phyloP scores from a whole-genome alignment of 306 rosid genomes.

The Sindora glabra region DNA sequence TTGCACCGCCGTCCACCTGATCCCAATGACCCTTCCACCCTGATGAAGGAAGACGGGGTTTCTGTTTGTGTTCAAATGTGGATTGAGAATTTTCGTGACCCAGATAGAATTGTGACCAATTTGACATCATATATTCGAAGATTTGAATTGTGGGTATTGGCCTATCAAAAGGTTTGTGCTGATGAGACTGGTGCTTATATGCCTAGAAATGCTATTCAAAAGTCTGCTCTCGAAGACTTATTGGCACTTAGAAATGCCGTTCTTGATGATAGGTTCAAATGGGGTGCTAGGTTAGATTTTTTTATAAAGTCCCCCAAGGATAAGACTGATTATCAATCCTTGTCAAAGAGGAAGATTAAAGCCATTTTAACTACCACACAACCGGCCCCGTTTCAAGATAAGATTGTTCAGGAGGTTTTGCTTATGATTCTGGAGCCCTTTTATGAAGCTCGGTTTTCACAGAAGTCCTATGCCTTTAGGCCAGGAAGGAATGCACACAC shows the following conservation, averaged over 20 bases:
- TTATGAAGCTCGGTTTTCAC: constrained; percentile 70
- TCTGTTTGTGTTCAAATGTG: constrained; percentile 63
- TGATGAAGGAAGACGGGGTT: constrained; percentile 68
- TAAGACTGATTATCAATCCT: constrained; percentile 60
- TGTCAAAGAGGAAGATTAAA: constrained; percentile 73
- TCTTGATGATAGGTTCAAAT: constrained; percentile 63
- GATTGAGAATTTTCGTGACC: constrained; percentile 76
- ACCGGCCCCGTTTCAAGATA: constrained; percentile 81
- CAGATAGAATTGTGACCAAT: constrained; percentile 47
- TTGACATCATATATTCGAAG: constrained; percentile 61
- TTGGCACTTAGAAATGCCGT: constrained; percentile 81
- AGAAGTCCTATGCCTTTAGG: constrained; percentile 61
- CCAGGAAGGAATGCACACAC: constrained; percentile 81
- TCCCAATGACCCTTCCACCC: constrained; percentile 58
- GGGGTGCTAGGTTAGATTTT: constrained; percentile 81
- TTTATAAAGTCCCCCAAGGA: constrained; percentile 60
- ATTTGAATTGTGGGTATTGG: constrained; percentile 82
- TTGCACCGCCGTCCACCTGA: constrained; percentile 35
- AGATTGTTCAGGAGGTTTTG: constrained; percentile 74
- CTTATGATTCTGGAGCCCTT: constrained; percentile 76
- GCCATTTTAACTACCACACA: constrained; percentile 69
- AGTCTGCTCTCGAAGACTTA: constrained; percentile 59
- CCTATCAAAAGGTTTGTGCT: constrained; percentile 77
- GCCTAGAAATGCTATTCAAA: constrained; percentile 49
- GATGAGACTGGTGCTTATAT: constrained; percentile 81